Conservation (phyloP, 805 yeast species). For the Metschnikowia hibisci region DNA sequence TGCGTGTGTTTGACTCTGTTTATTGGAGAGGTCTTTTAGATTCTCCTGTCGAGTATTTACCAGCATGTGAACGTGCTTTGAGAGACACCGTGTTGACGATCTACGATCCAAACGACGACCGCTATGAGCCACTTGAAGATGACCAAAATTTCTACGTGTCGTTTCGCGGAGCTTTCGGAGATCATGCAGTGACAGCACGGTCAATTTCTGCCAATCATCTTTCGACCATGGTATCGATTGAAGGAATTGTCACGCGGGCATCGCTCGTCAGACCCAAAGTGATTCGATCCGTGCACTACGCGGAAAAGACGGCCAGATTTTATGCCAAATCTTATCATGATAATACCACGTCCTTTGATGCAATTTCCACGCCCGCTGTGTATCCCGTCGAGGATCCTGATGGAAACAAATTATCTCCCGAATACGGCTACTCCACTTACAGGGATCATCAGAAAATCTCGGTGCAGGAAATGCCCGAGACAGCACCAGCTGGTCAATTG, state of each 20-base stretch:
- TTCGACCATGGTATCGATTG: conserved; percentile 80
- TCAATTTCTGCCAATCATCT: conserved; percentile 73
- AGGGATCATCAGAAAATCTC: conserved; percentile 92
- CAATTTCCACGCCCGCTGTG: conserved; percentile 74
- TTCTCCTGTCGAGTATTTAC: conserved; percentile 78
- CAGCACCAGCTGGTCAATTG: conserved; percentile 96
- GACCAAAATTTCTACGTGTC: conserved; percentile 69
- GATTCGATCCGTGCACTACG: conserved; percentile 87
- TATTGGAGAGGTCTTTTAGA: conserved; percentile 74
- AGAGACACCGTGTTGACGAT: conserved; percentile 73
- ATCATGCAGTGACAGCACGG: conserved; percentile 82
- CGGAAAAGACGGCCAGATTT: conserved; percentile 77
- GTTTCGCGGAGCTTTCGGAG: conserved; percentile 89
- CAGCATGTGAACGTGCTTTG: conserved; percentile 85
- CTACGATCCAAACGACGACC: conserved; percentile 57
- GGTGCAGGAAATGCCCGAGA: conserved; percentile 96
- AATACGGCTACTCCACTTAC: conserved; percentile 88
- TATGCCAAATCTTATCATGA: conserved; percentile 91
- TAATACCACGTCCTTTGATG: conserved; percentile 85
- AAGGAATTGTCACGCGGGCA: conserved; percentile 93
- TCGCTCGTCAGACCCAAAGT: conserved; percentile 92
- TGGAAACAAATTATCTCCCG: conserved; percentile 84
- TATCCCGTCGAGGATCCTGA: conserved; percentile 93
- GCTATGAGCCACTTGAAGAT: conserved; percentile 50
- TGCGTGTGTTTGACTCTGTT: conserved; percentile 75